These are phyloP conservation scores for Entomortierella parvispora DNA, from an alignment of 192 early-diverging fungal genomes.

Conservation along the genomic window DNA sequence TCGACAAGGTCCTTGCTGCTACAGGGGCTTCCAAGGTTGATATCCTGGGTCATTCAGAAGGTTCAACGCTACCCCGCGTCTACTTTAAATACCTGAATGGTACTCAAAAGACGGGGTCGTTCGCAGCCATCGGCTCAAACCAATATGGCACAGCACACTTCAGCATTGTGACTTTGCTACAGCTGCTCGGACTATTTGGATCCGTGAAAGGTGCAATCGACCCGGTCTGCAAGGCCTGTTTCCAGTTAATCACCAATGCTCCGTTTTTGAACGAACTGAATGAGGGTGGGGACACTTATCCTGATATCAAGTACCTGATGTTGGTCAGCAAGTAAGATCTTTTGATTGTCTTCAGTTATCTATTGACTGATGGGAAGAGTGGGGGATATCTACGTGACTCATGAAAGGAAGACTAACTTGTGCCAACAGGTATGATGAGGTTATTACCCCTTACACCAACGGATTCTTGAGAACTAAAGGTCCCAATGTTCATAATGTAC, in stretches of 20 bases:
- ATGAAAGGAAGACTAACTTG: no score
- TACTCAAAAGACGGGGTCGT: not conserved
- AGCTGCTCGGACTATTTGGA: not conserved
- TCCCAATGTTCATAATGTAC: constrained; percentile 1
- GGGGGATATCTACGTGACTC: no score
- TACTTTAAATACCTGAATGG: constrained; percentile 22
- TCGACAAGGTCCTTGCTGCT: constrained; percentile 7
- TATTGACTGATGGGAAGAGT: no score
- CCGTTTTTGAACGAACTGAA: not conserved
- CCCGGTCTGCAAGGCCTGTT: constrained; percentile 10
- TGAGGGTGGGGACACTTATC: constrained; percentile 5
- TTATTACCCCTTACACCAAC: constrained; percentile 5
- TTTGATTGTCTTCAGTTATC: not conserved
- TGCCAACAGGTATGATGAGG: not conserved
- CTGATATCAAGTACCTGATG: constrained; percentile 14
- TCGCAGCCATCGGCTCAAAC: constrained; percentile 4
- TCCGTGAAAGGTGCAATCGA: not conserved
- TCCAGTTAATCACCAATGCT: not conserved
- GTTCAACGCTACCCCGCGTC: constrained; percentile 6
- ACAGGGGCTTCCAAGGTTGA: constrained; percentile 16
- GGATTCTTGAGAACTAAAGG: not conserved
- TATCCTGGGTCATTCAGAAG: constrained; percentile 21
- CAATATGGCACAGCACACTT: not conserved
- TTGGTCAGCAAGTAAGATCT: constrained; percentile 10
- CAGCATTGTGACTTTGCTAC: not conserved